Conservation (phyloP, 192 early-diverging fungal species). For the Diversispora eburnea region DNA sequence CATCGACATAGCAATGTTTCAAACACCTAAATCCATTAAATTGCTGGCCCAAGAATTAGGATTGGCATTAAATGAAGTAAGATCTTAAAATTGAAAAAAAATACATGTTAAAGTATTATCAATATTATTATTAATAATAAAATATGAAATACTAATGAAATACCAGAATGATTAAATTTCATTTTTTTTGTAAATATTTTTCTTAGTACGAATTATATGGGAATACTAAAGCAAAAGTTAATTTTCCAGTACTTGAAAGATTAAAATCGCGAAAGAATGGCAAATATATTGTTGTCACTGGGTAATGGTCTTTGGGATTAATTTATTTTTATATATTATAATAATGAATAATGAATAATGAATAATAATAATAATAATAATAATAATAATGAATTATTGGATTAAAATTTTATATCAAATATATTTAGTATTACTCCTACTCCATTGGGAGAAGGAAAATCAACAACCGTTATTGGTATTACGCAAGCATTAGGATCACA, state of each 20-base stretch:
- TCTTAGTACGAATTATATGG: slow-evolving; percentile 84
- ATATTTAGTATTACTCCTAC: slow-evolving; percentile 87
- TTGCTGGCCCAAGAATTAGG: slow-evolving; percentile 83
- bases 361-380: not conserved
- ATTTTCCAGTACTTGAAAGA: slow-evolving; percentile 76
- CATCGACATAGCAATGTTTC: slow-evolving; percentile 89
- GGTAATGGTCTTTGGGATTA: slow-evolving; percentile 33
- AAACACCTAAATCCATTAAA: slow-evolving; percentile 81
- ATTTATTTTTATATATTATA: no score
- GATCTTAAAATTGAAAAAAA: slow-evolving; percentile 4
- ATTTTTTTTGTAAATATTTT: not conserved
- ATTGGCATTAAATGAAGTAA: slow-evolving; percentile 62
- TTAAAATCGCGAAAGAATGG: slow-evolving; percentile 78
- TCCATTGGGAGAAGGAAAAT: slow-evolving; percentile 98
- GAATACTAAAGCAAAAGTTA: slow-evolving; percentile 84
- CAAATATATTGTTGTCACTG: slow-evolving; percentile 93
- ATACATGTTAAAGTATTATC: not conserved
- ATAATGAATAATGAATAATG: not conserved
- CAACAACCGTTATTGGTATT: slow-evolving; percentile 93
- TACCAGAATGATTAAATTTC: no score
- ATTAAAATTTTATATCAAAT: no score
- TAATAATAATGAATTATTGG: not conserved
- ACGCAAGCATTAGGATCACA: slow-evolving; percentile 95
- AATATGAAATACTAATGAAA: no score
- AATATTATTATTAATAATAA: no score